Conservation (phyloP, 2,329 filamentous ascomycete genomes). For the Fusarium equiseti region DNA sequence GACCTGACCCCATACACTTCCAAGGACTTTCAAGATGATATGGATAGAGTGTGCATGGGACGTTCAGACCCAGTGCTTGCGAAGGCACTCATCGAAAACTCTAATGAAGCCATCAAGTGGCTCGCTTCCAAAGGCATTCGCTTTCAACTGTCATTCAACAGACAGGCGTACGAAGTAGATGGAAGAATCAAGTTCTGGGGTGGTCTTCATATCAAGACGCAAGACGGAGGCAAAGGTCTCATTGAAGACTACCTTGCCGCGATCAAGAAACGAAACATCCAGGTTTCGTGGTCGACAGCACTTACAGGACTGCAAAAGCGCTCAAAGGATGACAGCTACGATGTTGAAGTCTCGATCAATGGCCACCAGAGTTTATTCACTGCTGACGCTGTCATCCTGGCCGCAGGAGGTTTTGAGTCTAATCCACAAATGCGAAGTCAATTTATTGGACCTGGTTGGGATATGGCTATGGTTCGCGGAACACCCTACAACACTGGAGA, state of each 20-base stretch:
- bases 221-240: constrained; percentile 19
- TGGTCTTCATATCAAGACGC: constrained; percentile 13
- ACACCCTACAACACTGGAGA: constrained; percentile 32
- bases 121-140: constrained; percentile 17
- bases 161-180: constrained; percentile 18
- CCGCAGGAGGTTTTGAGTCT: constrained; percentile 49
- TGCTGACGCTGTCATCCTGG: constrained; percentile 1
- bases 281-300: constrained; percentile 12
- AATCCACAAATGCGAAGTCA: constrained; percentile 68
- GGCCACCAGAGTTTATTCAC: accelerated
- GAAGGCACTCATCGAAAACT: constrained; percentile 5
- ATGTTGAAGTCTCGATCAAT: not conserved
- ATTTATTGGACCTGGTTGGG: constrained; percentile 57
- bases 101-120: constrained; percentile 20
- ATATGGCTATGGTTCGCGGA: constrained; percentile 47
- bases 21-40: constrained; percentile 10
- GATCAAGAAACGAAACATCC: not conserved
- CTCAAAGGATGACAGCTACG: not conserved
- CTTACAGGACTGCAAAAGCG: constrained; percentile 1
- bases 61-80: constrained; percentile 19
- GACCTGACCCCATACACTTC: constrained; percentile 15
- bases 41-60: constrained; percentile 24
- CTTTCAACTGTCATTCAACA: constrained; percentile 20
- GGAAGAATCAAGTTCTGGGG: constrained; percentile 23
- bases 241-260: constrained; percentile 20